Conservation (phyloP, 208 protist species). For the Trypanosoma boissoni region DNA sequence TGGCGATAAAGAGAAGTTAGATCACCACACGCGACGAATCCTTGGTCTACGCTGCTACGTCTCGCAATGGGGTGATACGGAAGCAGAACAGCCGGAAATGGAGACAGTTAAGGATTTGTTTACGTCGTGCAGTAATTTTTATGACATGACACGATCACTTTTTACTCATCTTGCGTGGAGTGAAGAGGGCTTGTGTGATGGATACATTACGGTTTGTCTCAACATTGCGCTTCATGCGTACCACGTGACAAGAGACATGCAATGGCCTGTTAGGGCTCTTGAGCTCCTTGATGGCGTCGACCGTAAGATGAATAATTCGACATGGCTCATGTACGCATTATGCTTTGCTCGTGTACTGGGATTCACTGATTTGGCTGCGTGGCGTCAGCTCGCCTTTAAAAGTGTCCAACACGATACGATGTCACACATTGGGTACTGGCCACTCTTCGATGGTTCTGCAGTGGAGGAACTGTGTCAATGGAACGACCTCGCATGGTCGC, state of each 20-base stretch:
- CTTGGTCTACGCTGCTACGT: constrained; percentile 75
- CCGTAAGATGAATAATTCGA: constrained; percentile 73
- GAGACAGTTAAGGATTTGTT: constrained; percentile 44
- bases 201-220: constrained; percentile 72
- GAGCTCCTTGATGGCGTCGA: constrained; percentile 49
- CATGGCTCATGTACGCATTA: constrained; percentile 71
- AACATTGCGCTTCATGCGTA: constrained; percentile 70
- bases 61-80: constrained; percentile 46
- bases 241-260: constrained; percentile 31
- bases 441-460: constrained; percentile 52
- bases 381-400: constrained; percentile 77
- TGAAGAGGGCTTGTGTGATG: constrained; percentile 81
- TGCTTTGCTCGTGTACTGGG: constrained; percentile 68
- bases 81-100: constrained; percentile 25
- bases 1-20: constrained; percentile 13
- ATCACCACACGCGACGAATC: constrained; percentile 52
- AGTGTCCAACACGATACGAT: constrained; percentile 89
- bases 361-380: constrained; percentile 55
- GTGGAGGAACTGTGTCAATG: constrained; percentile 55
- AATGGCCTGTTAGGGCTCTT: constrained; percentile 49
- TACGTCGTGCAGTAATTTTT: constrained; percentile 33
- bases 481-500: constrained; percentile 45
- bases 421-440: constrained; percentile 84
- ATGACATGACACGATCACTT: constrained; percentile 43
- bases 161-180: constrained; percentile 69